Base-by-base conservation (phyloP, 768 basidiomycete species). In the Termitomyces sp. region DNA sequence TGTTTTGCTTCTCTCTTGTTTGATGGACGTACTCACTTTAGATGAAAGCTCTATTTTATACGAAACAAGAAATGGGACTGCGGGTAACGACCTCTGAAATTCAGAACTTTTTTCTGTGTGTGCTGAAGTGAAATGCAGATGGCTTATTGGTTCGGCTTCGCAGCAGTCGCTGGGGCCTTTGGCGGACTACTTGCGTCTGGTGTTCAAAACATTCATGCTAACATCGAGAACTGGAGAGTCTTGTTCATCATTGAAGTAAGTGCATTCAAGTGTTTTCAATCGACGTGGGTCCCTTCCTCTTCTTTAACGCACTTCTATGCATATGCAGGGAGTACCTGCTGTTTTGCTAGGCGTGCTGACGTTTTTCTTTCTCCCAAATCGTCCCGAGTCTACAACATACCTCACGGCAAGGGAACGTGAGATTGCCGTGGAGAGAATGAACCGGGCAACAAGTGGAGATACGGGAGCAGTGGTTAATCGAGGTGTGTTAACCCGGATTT, bases 101-200 rank as follows among this genome's bases (percentile, higher is more conserved):
- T 24, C 0, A 26, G 2, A 24, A 9, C 22, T n/a, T 19, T 43
- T 44, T 47, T 8, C 3, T 14, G 4, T 11, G 3, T 30, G 22
- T 41, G 43, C 40, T 56, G 11, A 59, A 15, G 45, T 34, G 5
- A 47, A 19, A 21, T 35, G 19, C 53, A 79, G 71, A 79, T 87
- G 78, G 88, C 87, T 1, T 82, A 88, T 62, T 90, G 88, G 86
- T 92, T 90, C 57, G 87, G 86, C 9, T 92, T 90, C 64, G 88
- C 90, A 5, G 88, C 90, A 2, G 81, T 90, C 4, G 87, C 90
- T 4, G 90, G 90, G 22, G 90, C 90, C 5, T 92, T 92, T 57
- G 88, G 89, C 14, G 90, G 90, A n/a, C 70, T 91, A 44, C 80
- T 93, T 41, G 89, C 90, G 3, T 92, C 87, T 58, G 90, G 88